phyloP scores from a whole-genome alignment of 2,329 filamentous ascomycete species.

The Stagonosporopsis vannaccii region DNA sequence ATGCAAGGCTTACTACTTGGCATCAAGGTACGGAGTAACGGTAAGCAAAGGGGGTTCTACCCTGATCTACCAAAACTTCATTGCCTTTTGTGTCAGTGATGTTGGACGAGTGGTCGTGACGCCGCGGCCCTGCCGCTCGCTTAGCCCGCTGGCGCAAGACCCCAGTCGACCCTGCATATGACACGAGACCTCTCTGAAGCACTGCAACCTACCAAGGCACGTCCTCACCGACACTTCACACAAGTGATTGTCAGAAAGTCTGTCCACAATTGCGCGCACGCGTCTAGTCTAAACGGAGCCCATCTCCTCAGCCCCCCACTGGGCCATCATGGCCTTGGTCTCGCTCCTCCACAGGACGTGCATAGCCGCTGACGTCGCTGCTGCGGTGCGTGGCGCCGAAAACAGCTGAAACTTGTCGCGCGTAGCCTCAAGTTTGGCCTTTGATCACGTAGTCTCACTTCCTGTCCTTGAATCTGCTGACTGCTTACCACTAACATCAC shows the following conservation, averaged over 20 bases:
- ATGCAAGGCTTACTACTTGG: neutral
- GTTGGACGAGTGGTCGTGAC: conserved; percentile 5
- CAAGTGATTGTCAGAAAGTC: conserved; percentile 1
- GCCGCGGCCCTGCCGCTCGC: conserved; percentile 5
- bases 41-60: neutral
- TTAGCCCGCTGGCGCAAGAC: conserved; percentile 2
- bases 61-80: neutral
- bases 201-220: conserved; percentile 1
- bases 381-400: no score
- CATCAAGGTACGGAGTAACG: neutral
- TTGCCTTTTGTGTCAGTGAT: neutral
- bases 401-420: conserved; percentile 29
- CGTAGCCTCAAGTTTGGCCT: conserved; percentile 23
- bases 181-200: conserved; percentile 13
- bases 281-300: conserved; percentile 4
- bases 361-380: conserved; percentile 38
- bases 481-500: conserved; percentile 2
- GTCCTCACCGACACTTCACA: conserved; percentile 6
- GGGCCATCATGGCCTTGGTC: conserved; percentile 6
- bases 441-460: conserved; percentile 16
- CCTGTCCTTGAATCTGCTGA: conserved; percentile 7
- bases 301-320: neutral
- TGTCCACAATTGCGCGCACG: neutral
- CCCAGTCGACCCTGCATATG: conserved; percentile 10
- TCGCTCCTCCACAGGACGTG: conserved; percentile 18